Evolutionary conservation across 176 grass and related monocot genomes (phyloP).

Genomic region (Neostapfia colusana): DNA sequence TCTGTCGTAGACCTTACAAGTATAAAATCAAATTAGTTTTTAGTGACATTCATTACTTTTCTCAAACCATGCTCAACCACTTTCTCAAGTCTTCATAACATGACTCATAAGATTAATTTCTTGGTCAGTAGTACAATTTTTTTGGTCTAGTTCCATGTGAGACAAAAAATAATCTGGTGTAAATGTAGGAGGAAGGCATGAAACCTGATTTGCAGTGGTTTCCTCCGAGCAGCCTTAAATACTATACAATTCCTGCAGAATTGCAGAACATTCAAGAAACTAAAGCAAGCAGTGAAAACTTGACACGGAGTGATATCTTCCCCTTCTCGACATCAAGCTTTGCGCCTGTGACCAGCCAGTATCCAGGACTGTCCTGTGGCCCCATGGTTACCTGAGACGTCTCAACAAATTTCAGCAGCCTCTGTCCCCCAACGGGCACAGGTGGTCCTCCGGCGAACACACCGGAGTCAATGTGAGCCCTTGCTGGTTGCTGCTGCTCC

Average conservation of each 20-base stretch:
- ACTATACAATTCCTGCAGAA: slow-evolving; percentile 22
- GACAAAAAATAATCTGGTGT: background rate
- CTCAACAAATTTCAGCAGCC: slow-evolving; percentile 77
- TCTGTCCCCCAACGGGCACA: slow-evolving; percentile 57
- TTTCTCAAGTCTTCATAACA: too few species aligned
- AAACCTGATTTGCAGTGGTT: background rate
- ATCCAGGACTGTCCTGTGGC: slow-evolving; percentile 68
- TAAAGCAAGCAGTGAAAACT: slow-evolving; percentile 77
- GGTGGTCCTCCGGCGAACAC: slow-evolving; percentile 65
- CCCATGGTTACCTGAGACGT: slow-evolving; percentile 72
- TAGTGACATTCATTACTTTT: background rate
- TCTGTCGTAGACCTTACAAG: too few species aligned
- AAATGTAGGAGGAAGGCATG: background rate
- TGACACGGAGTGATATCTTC: slow-evolving; percentile 77
- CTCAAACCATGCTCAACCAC: too few species aligned
- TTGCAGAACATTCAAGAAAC: slow-evolving; percentile 48
- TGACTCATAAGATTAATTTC: too few species aligned
- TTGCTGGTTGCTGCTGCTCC: slow-evolving; percentile 15
- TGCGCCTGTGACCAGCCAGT: slow-evolving; percentile 91
- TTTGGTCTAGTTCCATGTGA: background rate
- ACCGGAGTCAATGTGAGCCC: slow-evolving; percentile 60
- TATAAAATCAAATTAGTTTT: too few species aligned
- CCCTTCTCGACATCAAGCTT: slow-evolving; percentile 77
- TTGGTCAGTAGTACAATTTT: too few species aligned
- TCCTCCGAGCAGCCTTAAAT: background rate